A percentile compares a stretch with the other conserved stretches of the same genome.
Evolutionary conservation across 2,329 filamentous ascomycete species (phyloP).

Genomic region (Scolecobasidium constrictum): DNA sequence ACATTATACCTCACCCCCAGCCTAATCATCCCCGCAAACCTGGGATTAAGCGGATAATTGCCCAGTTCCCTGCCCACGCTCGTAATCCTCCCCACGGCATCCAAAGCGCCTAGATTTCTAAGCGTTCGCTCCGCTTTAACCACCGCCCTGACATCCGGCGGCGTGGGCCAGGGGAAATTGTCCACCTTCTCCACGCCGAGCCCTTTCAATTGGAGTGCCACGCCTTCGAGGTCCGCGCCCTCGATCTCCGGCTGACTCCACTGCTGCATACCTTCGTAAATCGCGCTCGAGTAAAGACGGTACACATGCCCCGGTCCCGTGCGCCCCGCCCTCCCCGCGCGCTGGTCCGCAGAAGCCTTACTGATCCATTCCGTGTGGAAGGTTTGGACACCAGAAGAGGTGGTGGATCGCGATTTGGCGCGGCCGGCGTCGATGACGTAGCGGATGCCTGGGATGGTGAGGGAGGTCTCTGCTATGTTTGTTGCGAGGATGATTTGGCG

Average conservation of each 20-base stretch:
- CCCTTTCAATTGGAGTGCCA: slow-evolving; percentile 86
- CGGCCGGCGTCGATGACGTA: slow-evolving; percentile 95
- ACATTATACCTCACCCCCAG: slow-evolving; percentile 76
- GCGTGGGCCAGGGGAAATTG: slow-evolving; percentile 93
- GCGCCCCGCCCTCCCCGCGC: slow-evolving; percentile 86
- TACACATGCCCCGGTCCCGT: slow-evolving; percentile 96
- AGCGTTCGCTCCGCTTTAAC: slow-evolving; percentile 78
- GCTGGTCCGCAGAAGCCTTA: slow-evolving; percentile 88
- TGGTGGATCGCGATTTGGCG: slow-evolving; percentile 84
- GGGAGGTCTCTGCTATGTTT: slow-evolving; percentile 92
- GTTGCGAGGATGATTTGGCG: slow-evolving; percentile 84
- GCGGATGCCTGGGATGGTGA: slow-evolving; percentile 89
- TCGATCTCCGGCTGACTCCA: slow-evolving; percentile 84
- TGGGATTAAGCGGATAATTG: slow-evolving; percentile 78
- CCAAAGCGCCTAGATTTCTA: slow-evolving; percentile 73
- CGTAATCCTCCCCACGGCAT: slow-evolving; percentile 62
- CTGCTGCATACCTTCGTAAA: slow-evolving; percentile 83
- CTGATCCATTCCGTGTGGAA: slow-evolving; percentile 96
- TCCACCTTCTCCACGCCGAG: slow-evolving; percentile 86
- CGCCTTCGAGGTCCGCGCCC: slow-evolving; percentile 77
- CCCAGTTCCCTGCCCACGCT: slow-evolving; percentile 71
- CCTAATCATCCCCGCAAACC: slow-evolving; percentile 85
- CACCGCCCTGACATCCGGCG: slow-evolving; percentile 66
- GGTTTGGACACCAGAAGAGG: slow-evolving; percentile 88
- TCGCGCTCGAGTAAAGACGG: slow-evolving; percentile 82